Conservation (phyloP, 2,329 filamentous ascomycete species). For the Juglanconis oblonga region DNA sequence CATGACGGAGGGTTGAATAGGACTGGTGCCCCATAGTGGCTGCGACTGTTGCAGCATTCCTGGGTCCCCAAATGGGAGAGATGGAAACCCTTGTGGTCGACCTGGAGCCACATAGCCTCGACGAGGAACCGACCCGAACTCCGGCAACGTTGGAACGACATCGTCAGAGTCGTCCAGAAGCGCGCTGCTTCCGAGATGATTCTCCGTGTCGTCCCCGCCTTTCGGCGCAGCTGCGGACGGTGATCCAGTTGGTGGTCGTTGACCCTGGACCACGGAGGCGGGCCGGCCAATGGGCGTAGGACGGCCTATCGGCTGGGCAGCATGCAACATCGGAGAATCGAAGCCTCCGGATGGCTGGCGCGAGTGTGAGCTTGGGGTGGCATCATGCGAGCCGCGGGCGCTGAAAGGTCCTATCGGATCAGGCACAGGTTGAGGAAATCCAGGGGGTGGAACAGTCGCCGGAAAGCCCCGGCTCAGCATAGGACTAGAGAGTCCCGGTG, state of each 20-base stretch:
- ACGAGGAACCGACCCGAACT: slow-evolving; percentile 27
- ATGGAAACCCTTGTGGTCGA: slow-evolving; percentile 39
- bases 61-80: slow-evolving; percentile 27
- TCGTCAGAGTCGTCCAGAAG: slow-evolving; percentile 74
- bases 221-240: slow-evolving; percentile 34
- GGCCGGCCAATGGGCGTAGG: slow-evolving; percentile 88
- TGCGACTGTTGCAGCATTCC: slow-evolving; percentile 9
- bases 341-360: slow-evolving; percentile 72
- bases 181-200: slow-evolving; percentile 86
- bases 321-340: slow-evolving; percentile 50
- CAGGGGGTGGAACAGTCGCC: slow-evolving; percentile 47
- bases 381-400: slow-evolving; percentile 30
- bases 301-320: slow-evolving; percentile 72
- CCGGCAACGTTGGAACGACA: slow-evolving; percentile 27
- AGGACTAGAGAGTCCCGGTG: slow-evolving; percentile 49
- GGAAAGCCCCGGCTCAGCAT: slow-evolving; percentile 42
- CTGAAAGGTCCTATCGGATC: slow-evolving; percentile 39
- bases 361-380: slow-evolving; percentile 57
- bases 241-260: slow-evolving; percentile 31
- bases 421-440: slow-evolving; percentile 45
- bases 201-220: slow-evolving; percentile 69
- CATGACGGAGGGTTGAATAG: slow-evolving; percentile 22
- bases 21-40: slow-evolving; percentile 20
- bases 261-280: slow-evolving; percentile 63
- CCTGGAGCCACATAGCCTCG: slow-evolving; percentile 51